Conservation (phyloP, 1,139 yeast genomes). For the Candida sp. region DNA sequence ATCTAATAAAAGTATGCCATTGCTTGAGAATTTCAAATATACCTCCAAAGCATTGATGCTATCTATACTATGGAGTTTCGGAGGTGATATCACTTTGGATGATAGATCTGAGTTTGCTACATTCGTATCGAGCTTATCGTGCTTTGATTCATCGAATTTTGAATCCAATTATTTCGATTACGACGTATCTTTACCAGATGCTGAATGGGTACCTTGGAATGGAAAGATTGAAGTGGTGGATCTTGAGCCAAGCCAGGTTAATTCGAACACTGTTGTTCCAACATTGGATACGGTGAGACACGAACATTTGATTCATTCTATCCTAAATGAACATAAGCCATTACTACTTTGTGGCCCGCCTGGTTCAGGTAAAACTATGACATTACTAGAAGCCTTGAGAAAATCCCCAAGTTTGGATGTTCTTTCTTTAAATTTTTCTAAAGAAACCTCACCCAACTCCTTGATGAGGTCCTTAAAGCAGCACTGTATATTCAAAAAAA, state of each 20-base stretch:
- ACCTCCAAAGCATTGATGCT: constrained; percentile 36
- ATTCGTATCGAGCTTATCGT: constrained; percentile 19
- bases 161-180: constrained; percentile 31
- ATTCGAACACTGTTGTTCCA: constrained; percentile 69
- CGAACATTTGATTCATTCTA: constrained; percentile 55
- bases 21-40: constrained; percentile 20
- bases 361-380: constrained; percentile 97
- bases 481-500: constrained; percentile 59
- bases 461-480: constrained; percentile 69
- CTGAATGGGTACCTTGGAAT: constrained; percentile 49
- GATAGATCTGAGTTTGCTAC: constrained; percentile 41
- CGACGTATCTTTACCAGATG: constrained; percentile 45
- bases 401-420: constrained; percentile 57
- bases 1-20: constrained; percentile 10
- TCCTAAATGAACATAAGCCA: constrained; percentile 58
- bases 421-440: constrained; percentile 76
- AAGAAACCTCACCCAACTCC: constrained; percentile 67
- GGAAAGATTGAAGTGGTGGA: constrained; percentile 41
- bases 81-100: constrained; percentile 51
- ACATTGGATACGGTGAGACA: constrained; percentile 77
- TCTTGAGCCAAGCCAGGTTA: constrained; percentile 63
- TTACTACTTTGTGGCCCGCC: constrained; percentile 93
- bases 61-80: constrained; percentile 64
- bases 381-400: constrained; percentile 66
- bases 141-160: constrained; percentile 12